phyloP scores from a whole-genome alignment of 495 filamentous ascomycete species.

The Acidiella bohemica region DNA sequence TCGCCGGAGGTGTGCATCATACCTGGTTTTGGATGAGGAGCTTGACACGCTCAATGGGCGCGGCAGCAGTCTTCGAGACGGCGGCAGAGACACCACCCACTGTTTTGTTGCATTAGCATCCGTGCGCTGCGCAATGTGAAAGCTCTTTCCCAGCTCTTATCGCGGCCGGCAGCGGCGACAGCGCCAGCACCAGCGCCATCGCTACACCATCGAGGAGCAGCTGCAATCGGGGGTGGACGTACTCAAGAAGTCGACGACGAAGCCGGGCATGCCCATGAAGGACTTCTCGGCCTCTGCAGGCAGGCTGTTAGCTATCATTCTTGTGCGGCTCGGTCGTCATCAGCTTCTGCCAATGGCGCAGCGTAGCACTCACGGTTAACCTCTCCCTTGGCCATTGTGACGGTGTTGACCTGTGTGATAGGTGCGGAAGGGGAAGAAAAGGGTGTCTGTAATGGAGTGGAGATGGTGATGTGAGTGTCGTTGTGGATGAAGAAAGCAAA shows the following conservation, averaged over 20 bases:
- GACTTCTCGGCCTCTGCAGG: slow-evolving; percentile 2
- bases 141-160: slow-evolving; percentile 16
- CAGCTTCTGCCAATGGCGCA: slow-evolving; percentile 1
- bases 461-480: background rate
- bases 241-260: slow-evolving; percentile 96
- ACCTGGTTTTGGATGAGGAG: slow-evolving; percentile 99
- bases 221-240: slow-evolving; percentile 37
- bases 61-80: slow-evolving; percentile 99
- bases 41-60: slow-evolving; percentile 99
- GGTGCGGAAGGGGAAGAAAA: too few species aligned
- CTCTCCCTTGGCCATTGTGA: background rate
- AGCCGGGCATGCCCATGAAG: slow-evolving; percentile 73
- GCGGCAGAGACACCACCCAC: slow-evolving; percentile 99
- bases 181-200: slow-evolving; percentile 4
- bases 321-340: background rate
- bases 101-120: slow-evolving; percentile 31
- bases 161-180: slow-evolving; percentile 3
- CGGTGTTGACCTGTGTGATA: background rate
- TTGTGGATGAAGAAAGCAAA: background rate
- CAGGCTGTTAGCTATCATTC: background rate
- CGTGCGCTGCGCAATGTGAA: background rate
- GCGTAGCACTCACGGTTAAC: slow-evolving; percentile 3
- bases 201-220: background rate
- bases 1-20: slow-evolving; percentile 27
- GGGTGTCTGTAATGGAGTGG: background rate